These are phyloP conservation scores for Trematosphaeria pertusa DNA, from an alignment of 2,329 filamentous ascomycete genomes.

Conservation along the genomic window DNA sequence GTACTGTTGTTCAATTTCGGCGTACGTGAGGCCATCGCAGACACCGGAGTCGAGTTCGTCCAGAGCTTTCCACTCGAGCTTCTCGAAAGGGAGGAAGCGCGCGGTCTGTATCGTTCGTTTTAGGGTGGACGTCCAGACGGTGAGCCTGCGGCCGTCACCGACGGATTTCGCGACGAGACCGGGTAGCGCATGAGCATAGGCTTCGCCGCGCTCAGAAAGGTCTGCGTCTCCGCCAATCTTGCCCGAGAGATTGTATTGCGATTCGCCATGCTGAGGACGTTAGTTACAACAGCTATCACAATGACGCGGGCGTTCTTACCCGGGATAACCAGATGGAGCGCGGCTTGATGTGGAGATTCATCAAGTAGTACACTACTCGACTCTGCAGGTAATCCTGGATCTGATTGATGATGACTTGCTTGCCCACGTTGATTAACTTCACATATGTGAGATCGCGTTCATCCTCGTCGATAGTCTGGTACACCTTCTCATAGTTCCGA, in stretches of 20 bases:
- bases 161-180: constrained; percentile 85
- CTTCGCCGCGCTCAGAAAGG: constrained; percentile 83
- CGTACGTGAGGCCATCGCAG: constrained; percentile 95
- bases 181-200: constrained; percentile 85
- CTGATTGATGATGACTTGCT: constrained; percentile 96
- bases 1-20: constrained; percentile 88
- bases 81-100: constrained; percentile 87
- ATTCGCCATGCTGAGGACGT: constrained; percentile 81
- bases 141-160: constrained; percentile 72
- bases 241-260: constrained; percentile 86
- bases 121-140: constrained; percentile 77
- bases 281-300: constrained; percentile 13
- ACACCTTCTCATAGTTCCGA: constrained; percentile 95
- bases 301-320: constrained; percentile 59
- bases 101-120: constrained; percentile 91
- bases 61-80: constrained; percentile 97
- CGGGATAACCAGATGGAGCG: constrained; percentile 96
- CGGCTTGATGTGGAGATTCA: constrained; percentile 97
- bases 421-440: constrained; percentile 95
- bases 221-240: constrained; percentile 92
- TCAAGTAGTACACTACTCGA: constrained; percentile 95
- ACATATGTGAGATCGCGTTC: constrained; percentile 91
- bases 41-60: constrained; percentile 97
- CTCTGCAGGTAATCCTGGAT: constrained; percentile 97
- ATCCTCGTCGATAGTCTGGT: constrained; percentile 89